These are phyloP conservation scores for Suillus brevipes DNA, from an alignment of 768 basidiomycete genomes.

Conservation along the genomic window DNA sequence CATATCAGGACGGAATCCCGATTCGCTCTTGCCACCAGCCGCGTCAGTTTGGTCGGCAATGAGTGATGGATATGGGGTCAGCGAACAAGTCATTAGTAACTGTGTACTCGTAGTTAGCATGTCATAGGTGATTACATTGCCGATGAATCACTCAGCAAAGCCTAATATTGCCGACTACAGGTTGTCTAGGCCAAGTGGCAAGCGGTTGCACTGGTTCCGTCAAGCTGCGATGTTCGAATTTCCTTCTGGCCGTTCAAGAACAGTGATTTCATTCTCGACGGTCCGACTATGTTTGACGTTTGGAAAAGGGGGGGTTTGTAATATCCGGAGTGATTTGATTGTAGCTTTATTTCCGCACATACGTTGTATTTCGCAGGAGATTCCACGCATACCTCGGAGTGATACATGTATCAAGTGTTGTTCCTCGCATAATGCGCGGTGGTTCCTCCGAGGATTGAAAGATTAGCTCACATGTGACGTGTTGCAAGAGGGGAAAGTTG, in stretches of 20 bases:
- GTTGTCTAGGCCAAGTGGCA: background rate
- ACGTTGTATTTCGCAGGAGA: background rate
- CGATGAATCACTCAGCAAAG: background rate
- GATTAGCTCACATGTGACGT: background rate
- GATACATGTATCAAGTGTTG: background rate
- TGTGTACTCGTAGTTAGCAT: background rate
- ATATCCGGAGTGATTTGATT: background rate
- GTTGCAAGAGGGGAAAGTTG: background rate
- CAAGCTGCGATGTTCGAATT: background rate
- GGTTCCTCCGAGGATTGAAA: slow-evolving; percentile 2
- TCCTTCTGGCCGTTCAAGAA: background rate
- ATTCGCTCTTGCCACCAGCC: background rate
- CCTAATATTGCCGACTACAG: background rate
- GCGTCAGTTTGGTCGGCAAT: background rate
- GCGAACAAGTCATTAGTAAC: background rate
- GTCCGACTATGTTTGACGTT: background rate
- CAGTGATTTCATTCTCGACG: background rate
- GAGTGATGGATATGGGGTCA: background rate
- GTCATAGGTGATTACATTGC: background rate
- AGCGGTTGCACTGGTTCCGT: background rate
- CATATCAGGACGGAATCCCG: background rate
- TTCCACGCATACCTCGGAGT: slow-evolving; percentile 1
- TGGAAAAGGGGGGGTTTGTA: background rate
- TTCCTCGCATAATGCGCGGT: background rate
- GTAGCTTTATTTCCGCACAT: background rate